Evolutionary conservation across 1,284 basidiomycete genomes (phyloP).

Genomic region (Peniophora sp.): DNA sequence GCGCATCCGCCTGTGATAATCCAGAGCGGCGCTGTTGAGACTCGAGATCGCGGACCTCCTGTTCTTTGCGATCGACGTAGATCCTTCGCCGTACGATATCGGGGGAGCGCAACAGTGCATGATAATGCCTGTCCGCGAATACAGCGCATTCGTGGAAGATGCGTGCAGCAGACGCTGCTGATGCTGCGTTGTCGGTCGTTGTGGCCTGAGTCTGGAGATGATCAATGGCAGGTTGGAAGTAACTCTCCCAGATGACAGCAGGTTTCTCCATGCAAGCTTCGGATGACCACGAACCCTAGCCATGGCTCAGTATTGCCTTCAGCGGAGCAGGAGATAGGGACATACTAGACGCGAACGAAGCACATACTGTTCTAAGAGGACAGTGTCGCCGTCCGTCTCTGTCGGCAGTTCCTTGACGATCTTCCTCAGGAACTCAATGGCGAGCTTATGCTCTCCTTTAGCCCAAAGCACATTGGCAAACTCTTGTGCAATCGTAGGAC

Average conservation of each 20-base stretch:
- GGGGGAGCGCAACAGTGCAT: slow-evolving; percentile 58
- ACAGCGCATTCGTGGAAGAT: slow-evolving; percentile 80
- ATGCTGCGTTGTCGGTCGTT: background rate
- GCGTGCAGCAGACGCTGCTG: slow-evolving; percentile 37
- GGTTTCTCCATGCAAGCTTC: slow-evolving; percentile 82
- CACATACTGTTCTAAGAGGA: slow-evolving; percentile 30
- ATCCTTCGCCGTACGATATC: slow-evolving; percentile 67
- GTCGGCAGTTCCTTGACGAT: slow-evolving; percentile 24
- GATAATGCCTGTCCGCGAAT: slow-evolving; percentile 86
- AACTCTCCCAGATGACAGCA: slow-evolving; percentile 61
- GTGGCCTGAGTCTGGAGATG: slow-evolving; percentile 26
- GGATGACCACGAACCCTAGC: slow-evolving; percentile 83
- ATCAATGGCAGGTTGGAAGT: slow-evolving; percentile 59
- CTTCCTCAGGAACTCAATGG: slow-evolving; percentile 67
- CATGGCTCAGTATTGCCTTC: background rate
- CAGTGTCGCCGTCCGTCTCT: slow-evolving; percentile 6
- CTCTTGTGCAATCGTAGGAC: slow-evolving; percentile 64
- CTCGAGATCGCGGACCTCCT: slow-evolving; percentile 49
- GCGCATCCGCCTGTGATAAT: slow-evolving; percentile 23
- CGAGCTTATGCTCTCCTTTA: slow-evolving; percentile 77
- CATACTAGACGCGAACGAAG: slow-evolving; percentile 57
- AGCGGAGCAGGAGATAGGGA: slow-evolving; percentile 1
- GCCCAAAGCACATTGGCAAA: slow-evolving; percentile 89
- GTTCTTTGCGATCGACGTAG: slow-evolving; percentile 66
- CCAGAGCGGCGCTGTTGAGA: slow-evolving; percentile 28